Conservation (phyloP, 306 rosid genomes). For the Prunus kanzakura region DNA sequence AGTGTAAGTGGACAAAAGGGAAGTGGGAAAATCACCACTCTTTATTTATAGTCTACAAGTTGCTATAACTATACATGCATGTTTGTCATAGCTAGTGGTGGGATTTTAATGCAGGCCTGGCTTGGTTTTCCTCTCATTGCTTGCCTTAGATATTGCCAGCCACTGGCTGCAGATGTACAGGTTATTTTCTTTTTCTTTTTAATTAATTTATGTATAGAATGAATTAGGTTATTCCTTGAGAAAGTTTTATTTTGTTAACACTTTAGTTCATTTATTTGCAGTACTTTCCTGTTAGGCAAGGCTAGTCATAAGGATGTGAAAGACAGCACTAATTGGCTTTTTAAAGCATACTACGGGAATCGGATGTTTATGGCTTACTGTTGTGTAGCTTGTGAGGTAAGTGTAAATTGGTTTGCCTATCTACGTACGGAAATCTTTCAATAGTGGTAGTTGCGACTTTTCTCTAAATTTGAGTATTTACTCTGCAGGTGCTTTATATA, state of each 20-base stretch:
- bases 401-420: slow-evolving; percentile 10
- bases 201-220: slow-evolving; percentile 7
- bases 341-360: slow-evolving; percentile 85
- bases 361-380: slow-evolving; percentile 97
- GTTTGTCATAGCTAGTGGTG: slow-evolving; percentile 34
- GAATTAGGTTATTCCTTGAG: not conserved
- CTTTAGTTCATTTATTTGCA: slow-evolving; percentile 36
- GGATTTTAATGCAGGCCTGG: slow-evolving; percentile 73
- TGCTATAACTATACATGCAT: slow-evolving; percentile 21
- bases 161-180: slow-evolving; percentile 99
- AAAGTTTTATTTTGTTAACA: slow-evolving; percentile 6
- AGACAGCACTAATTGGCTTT: slow-evolving; percentile 95
- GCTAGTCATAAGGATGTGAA: slow-evolving; percentile 96
- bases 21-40: too few species aligned
- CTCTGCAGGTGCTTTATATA: slow-evolving; percentile 75
- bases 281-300: slow-evolving; percentile 92
- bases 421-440: not conserved
- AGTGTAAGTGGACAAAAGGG: too few species aligned
- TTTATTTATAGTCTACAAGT: slow-evolving; percentile 6
- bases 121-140: slow-evolving; percentile 72
- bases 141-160: slow-evolving; percentile 92
- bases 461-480: slow-evolving; percentile 28
- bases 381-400: slow-evolving; percentile 92
- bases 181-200: slow-evolving; percentile 28
- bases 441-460: not conserved